phyloP scores from a whole-genome alignment of 2,329 filamentous ascomycete genomes.

The Fusarium zealandicum region DNA sequence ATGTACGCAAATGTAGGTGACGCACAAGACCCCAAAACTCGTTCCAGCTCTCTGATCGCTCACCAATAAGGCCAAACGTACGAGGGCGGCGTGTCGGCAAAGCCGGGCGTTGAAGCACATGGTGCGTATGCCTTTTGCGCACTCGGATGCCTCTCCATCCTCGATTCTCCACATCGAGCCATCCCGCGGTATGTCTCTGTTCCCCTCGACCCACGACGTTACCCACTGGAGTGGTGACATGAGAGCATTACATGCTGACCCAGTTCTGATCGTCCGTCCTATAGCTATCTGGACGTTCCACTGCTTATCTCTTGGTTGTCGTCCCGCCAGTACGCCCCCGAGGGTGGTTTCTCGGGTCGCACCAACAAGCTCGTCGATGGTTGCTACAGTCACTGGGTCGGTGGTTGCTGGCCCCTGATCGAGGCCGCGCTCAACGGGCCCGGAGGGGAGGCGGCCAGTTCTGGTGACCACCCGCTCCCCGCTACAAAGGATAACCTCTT shows the following conservation, averaged over 20 bases:
- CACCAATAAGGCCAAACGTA: slow-evolving; percentile 77
- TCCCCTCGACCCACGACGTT: slow-evolving; percentile 12
- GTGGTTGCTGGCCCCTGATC: slow-evolving; percentile 90
- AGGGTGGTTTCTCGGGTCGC: slow-evolving; percentile 90
- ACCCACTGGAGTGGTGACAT: slow-evolving; percentile 46
- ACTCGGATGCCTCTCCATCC: slow-evolving; percentile 84
- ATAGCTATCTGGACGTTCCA: slow-evolving; percentile 77
- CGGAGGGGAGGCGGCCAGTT: slow-evolving; percentile 42
- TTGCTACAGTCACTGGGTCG: slow-evolving; percentile 98
- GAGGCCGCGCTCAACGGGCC: slow-evolving; percentile 75
- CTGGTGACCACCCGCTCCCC: slow-evolving; percentile 41
- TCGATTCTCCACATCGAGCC: slow-evolving; percentile 78
- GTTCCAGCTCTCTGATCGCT: slow-evolving; percentile 28
- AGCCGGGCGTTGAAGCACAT: slow-evolving; percentile 89
- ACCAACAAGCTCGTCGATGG: slow-evolving; percentile 98
- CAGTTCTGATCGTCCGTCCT: slow-evolving; percentile 31
- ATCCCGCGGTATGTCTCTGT: slow-evolving; percentile 69
- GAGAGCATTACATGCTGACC: slow-evolving; percentile 46
- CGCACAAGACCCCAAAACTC: slow-evolving; percentile 25
- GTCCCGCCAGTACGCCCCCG: slow-evolving; percentile 85
- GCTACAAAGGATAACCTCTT: slow-evolving; percentile 63
- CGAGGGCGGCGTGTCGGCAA: slow-evolving; percentile 90
- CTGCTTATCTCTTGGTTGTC: slow-evolving; percentile 87
- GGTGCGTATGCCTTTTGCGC: slow-evolving; percentile 97
- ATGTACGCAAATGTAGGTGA: slow-evolving; percentile 78